Evolutionary conservation across 108 stramenopile genomes (phyloP), one percentile per base, ranked within the genome.

Genomic region (Skeletonema grethae): DNA sequence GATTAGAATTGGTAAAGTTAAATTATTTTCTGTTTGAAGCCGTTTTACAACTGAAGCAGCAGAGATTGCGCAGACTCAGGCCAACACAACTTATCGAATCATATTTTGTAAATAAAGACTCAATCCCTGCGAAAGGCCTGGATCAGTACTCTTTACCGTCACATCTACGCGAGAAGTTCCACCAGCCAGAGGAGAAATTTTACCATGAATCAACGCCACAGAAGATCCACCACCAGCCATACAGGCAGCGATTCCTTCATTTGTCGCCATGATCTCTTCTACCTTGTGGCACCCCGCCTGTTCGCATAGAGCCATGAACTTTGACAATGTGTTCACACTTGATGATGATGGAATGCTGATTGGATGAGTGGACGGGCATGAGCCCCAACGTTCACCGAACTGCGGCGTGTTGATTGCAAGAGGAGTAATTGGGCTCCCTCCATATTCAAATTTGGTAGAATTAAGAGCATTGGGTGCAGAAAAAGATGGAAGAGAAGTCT

Each of bases 341-440:
- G 71, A 39, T 29, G 83, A 70, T 1, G 87, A 83, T 25, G 68
- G 64, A 7, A 89, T 36, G 39, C 81, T 80, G 7, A 78, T 56
- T 22, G 92, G 87, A 61, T 84, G 82, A 48, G 84, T 86, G 8
- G 82, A 84, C 16, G 88, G 68, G 60, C 88, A 89, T 38, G 61
- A 62, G 5, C 96, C 94, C 97, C 97, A 98, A 39, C 86, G 74
- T 61, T 86, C 76, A 57, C 97, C 97, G 59, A 98, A 98, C 68
- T 96, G 94, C 18, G 89, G 84, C 0, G 97, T 98, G 34, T 79
- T 89, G 65, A 98, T 96, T 38, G 65, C 55, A 39, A 96, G 80
- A 25, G 97, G 97, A 22, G 85, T 82, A 68, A 97, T 73, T 4
- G 70, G 35, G 13, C 65, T 53, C 25, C 93, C 93, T 61, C 88